Base-by-base conservation (phyloP, 2,329 filamentous ascomycete genomes). In the Plectosphaerella sp. region DNA sequence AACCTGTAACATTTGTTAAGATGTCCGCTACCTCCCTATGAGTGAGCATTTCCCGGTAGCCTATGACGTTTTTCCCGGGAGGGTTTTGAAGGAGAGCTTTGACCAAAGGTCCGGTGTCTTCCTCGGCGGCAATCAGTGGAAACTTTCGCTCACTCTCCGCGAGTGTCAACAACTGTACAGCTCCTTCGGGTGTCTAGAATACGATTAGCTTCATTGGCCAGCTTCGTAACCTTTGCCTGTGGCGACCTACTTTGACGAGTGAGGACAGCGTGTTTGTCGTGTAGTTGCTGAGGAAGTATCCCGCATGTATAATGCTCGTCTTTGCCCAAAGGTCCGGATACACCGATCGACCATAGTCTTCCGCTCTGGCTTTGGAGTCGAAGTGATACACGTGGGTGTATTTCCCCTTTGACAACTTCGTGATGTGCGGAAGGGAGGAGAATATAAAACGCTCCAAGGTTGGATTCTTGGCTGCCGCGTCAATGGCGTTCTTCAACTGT, bases 361-460 rank as follows among this genome's bases (percentile, higher is more conserved):
- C 62, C 5, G 61, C 65, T 1, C 59, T 59, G 5, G 68, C 72
- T 55, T 76, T 76, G 12, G 63, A 59, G 41, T 75, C 69, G 51
- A 72, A 74, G 56, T 76, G 71, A 47, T 69, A 68, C 1, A 73
- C 67, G 14, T 63, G 59, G 3, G 51, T 66, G 51, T 74, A 74
- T 54, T 72, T 72, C 0, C 73, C 73, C 10, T 58, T 59, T n/a
- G 67, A 71, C 61, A 63, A 66, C 52, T 67, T 70, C 8, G 56
- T 61, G 1, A 63, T 62, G 56, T 72, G 59, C 2, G 64, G 62
- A 1, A 76, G 54, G 0, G 63, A 64, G 4, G 71, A 74, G 3
- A 72, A 54, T 4, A 77, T 54, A 15, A 76, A 66, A 5, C 67
- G 58, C 36, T 75, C 64, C 2, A 76, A 53, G 0, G 57, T 62